Evolutionary conservation across 257 asterid genomes (phyloP), one percentile per base, ranked within the genome.

Genomic region (Fraxinus pennsylvanica): DNA sequence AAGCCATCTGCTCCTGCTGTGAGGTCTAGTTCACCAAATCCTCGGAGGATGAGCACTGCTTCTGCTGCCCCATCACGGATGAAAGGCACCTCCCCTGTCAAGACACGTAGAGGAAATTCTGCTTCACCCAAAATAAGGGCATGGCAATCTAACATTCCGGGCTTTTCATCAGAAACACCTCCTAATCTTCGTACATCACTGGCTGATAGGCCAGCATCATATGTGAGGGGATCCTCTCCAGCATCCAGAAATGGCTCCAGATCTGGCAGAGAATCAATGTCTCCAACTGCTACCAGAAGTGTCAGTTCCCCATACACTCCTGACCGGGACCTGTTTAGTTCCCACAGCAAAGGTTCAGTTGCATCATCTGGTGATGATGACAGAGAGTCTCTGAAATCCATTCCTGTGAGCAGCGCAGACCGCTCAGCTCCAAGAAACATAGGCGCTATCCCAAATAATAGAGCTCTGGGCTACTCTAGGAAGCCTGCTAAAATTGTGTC

Each of bases 111-210:
- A 77, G 97, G 96, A 21, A 91, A 88, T 89, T 92, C 98, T 13
- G 78, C 96, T 77, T 95, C 99, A 32, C 98, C 99, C 67, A 95
- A 91, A 83, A 86, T 87, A 77, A 83, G 82, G 80, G 97, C 94
- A 71, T 93, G 98, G 97, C 97, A 93, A 81, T 83, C 93, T 54
- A 95, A 89, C 81, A 88, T 91, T 82, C 97, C 97, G 5, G 98
- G 97, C 39, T 94, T 96, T 86, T 88, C 98, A 21, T 85, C 80
- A 22, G 98, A 96, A 85, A 97, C 89, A 69, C 99, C 99, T 39
- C 98, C 98, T 71, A 93, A 93, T 86, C 98, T 95, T 71, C 97
- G 99, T 66, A 93, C 99, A 54, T 95, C 99, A 21, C 81, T 93
- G 85, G 97, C 90, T 73, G 98, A 93, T 81, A 89, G 98, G 79